A percentile compares a stretch with the other conserved stretches of the same genome.
Evolutionary conservation across 371 early-diverging fungal genomes (phyloP).

Genomic region (Zancudomyces culisetae): DNA sequence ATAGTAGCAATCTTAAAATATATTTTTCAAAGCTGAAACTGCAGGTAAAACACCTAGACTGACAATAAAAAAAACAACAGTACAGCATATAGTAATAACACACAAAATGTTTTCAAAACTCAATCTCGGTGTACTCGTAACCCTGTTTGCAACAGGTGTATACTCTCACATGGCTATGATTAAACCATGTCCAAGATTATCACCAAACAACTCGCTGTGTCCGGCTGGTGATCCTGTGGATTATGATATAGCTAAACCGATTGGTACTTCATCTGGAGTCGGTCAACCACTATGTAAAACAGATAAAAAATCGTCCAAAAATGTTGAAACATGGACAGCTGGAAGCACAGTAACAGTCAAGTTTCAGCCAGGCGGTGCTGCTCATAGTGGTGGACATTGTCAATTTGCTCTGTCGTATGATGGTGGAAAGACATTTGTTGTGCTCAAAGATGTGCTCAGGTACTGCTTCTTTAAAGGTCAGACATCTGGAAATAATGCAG

Average conservation of each 20-base stretch:
- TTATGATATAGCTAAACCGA: constrained; percentile 25
- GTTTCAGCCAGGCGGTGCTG: constrained; percentile 15
- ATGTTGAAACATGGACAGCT: constrained; percentile 20
- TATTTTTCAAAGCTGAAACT: too few species aligned
- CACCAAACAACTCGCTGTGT: constrained; percentile 14
- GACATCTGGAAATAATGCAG: constrained; percentile 5
- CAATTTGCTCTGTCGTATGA: constrained; percentile 47
- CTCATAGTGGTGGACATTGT: constrained; percentile 43
- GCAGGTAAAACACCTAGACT: too few species aligned
- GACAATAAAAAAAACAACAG: too few species aligned
- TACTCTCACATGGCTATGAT: constrained; percentile 13
- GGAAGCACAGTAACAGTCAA: constrained; percentile 23
- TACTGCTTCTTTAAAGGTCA: constrained; percentile 22
- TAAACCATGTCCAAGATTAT: constrained; percentile 15
- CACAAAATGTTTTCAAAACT: too few species aligned
- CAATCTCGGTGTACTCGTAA: constrained; percentile 3
- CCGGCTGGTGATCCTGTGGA: constrained; percentile 23
- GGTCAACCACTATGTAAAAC: constrained; percentile 22
- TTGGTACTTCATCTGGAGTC: constrained; percentile 14
- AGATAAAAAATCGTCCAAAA: constrained; percentile 10
- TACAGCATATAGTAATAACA: too few species aligned
- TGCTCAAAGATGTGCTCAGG: constrained; percentile 29
- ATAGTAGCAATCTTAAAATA: too few species aligned
- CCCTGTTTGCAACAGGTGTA: constrained; percentile 6
- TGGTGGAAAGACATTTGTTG: constrained; percentile 36